Percentiles rank a stretch among this genome's conserved stretches.
phyloP scores from a whole-genome alignment of 179 eudicot species.

The Spergularia azorica region DNA sequence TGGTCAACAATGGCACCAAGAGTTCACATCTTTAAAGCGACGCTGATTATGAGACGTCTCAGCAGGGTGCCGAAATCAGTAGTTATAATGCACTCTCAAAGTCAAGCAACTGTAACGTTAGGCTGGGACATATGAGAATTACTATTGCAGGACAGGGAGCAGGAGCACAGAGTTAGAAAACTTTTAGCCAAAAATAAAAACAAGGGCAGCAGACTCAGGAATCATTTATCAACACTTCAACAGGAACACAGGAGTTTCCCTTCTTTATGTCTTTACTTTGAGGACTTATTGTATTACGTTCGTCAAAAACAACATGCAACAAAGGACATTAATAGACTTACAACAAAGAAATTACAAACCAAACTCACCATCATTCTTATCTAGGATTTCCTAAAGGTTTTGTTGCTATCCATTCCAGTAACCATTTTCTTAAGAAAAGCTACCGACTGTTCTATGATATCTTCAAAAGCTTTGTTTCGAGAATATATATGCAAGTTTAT shows the following conservation, averaged over 20 bases:
- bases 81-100: neutral
- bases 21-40: too few species aligned
- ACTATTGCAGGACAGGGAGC: neutral
- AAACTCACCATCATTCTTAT: neutral
- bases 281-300: neutral
- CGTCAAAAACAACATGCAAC: neutral
- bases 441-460: neutral
- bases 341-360: neutral
- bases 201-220: conserved; percentile 1
- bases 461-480: neutral
- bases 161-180: neutral
- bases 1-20: too few species aligned
- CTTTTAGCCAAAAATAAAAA: neutral
- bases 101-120: neutral
- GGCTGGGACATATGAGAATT: conserved; percentile 1
- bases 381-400: neutral
- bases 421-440: neutral
- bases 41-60: too few species aligned
- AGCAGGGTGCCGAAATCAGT: neutral
- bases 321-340: neutral
- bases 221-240: neutral
- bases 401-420: neutral
- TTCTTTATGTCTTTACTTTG: neutral
- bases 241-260: neutral
- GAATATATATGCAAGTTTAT: neutral